Base-by-base conservation (phyloP, 192 early-diverging fungal genomes). In the Gigaspora rosea region DNA sequence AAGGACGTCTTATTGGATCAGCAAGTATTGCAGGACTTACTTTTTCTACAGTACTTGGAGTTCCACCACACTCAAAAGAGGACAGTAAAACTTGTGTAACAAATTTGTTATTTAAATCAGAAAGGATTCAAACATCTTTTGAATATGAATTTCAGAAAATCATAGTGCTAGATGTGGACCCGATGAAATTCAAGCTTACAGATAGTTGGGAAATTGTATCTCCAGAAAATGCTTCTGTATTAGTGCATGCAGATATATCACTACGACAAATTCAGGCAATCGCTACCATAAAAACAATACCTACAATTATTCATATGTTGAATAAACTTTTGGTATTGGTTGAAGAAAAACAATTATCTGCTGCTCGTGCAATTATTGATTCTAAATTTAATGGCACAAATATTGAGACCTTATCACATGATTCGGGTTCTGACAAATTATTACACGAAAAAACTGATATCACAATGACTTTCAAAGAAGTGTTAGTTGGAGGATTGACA, bases 101-200 rank as follows among this genome's bases (percentile, higher is more conserved):
- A 63, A 82, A 84, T 63, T 20, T 83, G 51, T 35, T 76, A 33
- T 73, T 90, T n/a, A 81, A 78, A 56, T 82, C 88, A 8, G 82
- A 90, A 27, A 67, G 78, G 48, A 68, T 90, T 41, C 82, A 83
- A 56, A 86, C 90, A 0, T 86, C 86, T 59, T 80, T 93, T 16
- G 85, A 90, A n/a, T 93, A 91, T 54, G 92, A 94, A 71, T 92
- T 92, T 82, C 92, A 94, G 79, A 86, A 88, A 48, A 89, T 94
- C 27, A 73, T 94, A 48, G 85, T 92, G 49, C 51, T 91, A 20
- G 80, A 90, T 10, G 75, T 92, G 2, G 84, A 88, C 13, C 88
- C 90, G 0, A 80, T 90, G 2, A 50, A 84, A 51, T 79, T 82
- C 33, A 81, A 78, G 8, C 65, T 90, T 47, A 81, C 65, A 9